These are phyloP conservation scores for Sugiyamaella qingdaonensis DNA, from an alignment of 805 yeast species.

Conservation along the genomic window DNA sequence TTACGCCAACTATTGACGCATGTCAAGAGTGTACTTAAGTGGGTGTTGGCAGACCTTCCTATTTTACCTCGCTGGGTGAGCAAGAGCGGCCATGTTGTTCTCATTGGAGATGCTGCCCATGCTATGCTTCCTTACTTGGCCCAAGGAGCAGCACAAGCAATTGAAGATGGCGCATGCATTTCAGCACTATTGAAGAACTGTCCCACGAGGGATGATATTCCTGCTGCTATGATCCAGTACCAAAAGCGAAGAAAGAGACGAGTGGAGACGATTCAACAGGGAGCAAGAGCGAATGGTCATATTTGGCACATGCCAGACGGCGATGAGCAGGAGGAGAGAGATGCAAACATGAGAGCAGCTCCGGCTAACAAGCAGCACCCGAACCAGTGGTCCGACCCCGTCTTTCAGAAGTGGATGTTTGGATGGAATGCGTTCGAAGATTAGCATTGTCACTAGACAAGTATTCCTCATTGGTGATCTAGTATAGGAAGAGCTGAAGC, in stretches of 20 bases:
- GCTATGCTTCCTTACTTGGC: conserved; percentile 10
- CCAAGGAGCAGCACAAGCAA: conserved; percentile 11
- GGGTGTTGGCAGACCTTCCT: conserved; percentile 12
- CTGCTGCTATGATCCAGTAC: conserved; percentile 2
- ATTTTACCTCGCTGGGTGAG: conserved; percentile 10
- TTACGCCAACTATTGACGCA: conserved; percentile 5
- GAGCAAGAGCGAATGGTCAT: conserved; percentile 4
- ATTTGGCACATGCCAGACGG: conserved; percentile 15
- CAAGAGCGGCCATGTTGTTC: conserved; percentile 6
- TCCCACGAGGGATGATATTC: conserved; percentile 4
- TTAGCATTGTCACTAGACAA: not conserved
- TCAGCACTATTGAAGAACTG: conserved; percentile 4
- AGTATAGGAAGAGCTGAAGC: too few relatives aligned
- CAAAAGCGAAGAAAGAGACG: conserved; percentile 11
- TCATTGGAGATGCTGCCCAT: conserved; percentile 14
- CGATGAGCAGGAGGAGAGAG: conserved; percentile 13
- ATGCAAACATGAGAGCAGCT: conserved; percentile 4
- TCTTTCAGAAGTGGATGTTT: conserved; percentile 13
- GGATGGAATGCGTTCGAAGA: conserved; percentile 12
- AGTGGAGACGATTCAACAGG: conserved; percentile 3
- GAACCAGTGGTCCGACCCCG: conserved; percentile 13
- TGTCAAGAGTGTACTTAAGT: conserved; percentile 8
- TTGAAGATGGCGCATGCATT: conserved; percentile 14
- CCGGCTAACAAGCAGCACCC: conserved; percentile 13
- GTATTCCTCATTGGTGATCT: too few relatives aligned